Base-by-base conservation (phyloP, 169 alveolate species). In the Plasmodium yoelii region DNA sequence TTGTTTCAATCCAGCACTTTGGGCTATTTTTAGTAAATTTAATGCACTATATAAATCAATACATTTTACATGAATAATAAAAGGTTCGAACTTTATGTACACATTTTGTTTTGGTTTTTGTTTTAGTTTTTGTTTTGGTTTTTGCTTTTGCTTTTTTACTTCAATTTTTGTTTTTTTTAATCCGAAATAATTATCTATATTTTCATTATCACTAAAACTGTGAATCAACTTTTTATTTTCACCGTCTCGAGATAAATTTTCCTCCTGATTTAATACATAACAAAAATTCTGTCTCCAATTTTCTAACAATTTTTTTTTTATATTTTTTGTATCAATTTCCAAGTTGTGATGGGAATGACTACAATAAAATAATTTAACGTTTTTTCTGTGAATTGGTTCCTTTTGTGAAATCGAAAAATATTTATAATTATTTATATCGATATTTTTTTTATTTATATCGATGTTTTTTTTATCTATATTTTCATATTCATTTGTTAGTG, bases 21-120 rank as follows among this genome's bases (percentile, higher is more conserved):
- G 88, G 12, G 92, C 90, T 24, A 94, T 15, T 18, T 92, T 80
- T 34, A 94, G 70, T n/a, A 94, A 74, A 26, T 61, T 71, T 19
- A 82, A 39, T 6, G 95, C 95, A 67, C 86, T 91, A 19, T 46
- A 73, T 39, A 94, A 26, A 57, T 71, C 51, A 2, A 34, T 67
- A 61, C 94, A 94, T 55, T 94, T 93, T 1, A 94, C 92, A 73
- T 94, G 96, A 15, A 94, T 56, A n/a, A 94, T 71, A 24, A 94
- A 94, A 26, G 96, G 93, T 73, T 94, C 96, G 26, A 92, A 92
- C 87, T 94, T 94, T 51, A 94, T 73, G 22, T 77, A 44, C 0
- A 94, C 89, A 18, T 75, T 56, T 51, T 18, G 49, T 7, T 18
- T 57, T 24, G n/a, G n/a, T n/a, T n/a, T n/a, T n/a, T n/a, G n/a